Percentiles rank a stretch among this genome's conserved stretches.
Conservation (phyloP, 345 rosid species). For the Euphorbia tirucalli region DNA sequence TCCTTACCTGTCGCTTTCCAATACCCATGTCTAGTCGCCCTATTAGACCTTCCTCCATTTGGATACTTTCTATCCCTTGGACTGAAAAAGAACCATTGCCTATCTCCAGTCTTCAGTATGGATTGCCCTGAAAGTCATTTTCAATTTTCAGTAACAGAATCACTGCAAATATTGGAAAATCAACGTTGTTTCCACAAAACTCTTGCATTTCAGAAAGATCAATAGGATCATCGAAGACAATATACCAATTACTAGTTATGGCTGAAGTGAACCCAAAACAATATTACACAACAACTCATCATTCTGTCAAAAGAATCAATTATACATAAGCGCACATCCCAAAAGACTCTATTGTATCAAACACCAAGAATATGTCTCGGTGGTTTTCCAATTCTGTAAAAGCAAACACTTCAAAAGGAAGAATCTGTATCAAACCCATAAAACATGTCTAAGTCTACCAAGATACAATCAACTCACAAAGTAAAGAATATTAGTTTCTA, state of each 20-base stretch:
- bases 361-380: not conserved
- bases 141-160: constrained; percentile 10
- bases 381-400: not conserved
- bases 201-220: not conserved
- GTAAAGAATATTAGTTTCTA: not conserved
- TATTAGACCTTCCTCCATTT: constrained; percentile 79
- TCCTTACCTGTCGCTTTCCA: constrained; percentile 97
- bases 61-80: too few species aligned
- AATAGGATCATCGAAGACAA: not conserved
- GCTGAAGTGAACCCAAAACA: not conserved
- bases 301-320: not conserved
- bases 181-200: not conserved
- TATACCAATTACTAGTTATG: not conserved
- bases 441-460: too few species aligned
- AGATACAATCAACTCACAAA: not conserved
- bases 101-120: constrained; percentile 65
- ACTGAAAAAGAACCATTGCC: constrained; percentile 96
- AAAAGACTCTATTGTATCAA: not conserved
- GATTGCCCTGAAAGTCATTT: constrained; percentile 47
- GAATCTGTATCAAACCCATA: not conserved
- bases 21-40: constrained; percentile 70
- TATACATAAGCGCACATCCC: not conserved
- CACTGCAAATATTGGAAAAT: constrained; percentile 5
- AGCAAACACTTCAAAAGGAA: not conserved
- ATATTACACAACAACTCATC: not conserved